Evolutionary conservation across 1,284 basidiomycete species (phyloP).

Genomic region (Ustilago cynodontis): DNA sequence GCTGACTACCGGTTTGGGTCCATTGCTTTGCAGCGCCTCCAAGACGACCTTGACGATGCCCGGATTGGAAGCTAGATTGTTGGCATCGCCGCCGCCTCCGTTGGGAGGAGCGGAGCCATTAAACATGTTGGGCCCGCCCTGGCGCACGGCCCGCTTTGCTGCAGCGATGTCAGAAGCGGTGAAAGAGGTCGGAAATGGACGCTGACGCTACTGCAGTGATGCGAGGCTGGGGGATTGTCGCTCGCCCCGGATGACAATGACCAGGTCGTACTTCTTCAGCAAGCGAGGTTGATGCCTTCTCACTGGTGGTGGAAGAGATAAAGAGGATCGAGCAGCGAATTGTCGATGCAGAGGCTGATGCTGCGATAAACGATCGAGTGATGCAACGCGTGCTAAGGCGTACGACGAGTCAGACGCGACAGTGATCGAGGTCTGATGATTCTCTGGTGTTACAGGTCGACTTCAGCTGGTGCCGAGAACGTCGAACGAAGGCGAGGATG

Average conservation of each 20-base stretch:
- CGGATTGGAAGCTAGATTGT: constrained; percentile 50
- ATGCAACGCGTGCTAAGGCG: too few relatives aligned
- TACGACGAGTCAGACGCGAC: too few relatives aligned
- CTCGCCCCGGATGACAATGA: too few relatives aligned
- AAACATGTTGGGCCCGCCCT: constrained; percentile 51
- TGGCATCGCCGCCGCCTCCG: constrained; percentile 38
- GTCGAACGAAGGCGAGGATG: background rate
- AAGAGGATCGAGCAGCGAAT: too few relatives aligned
- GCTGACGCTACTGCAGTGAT: background rate
- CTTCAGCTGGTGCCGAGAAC: background rate
- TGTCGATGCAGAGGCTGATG: too few relatives aligned
- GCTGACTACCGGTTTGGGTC: constrained; percentile 79
- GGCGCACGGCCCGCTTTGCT: constrained; percentile 32
- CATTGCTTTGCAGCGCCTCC: constrained; percentile 74
- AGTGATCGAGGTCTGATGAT: background rate
- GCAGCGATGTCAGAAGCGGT: constrained; percentile 72
- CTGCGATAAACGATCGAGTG: too few relatives aligned
- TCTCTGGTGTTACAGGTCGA: background rate
- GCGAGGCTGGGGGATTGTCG: background rate
- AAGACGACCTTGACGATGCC: constrained; percentile 76
- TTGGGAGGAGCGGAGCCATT: constrained; percentile 54
- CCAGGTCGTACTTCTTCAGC: too few relatives aligned
- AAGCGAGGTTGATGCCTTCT: too few relatives aligned
- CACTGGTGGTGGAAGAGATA: too few relatives aligned
- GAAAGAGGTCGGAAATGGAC: constrained; percentile 7